Base-by-base conservation (phyloP, 768 basidiomycete genomes). In the Exsudoporus frostii region DNA sequence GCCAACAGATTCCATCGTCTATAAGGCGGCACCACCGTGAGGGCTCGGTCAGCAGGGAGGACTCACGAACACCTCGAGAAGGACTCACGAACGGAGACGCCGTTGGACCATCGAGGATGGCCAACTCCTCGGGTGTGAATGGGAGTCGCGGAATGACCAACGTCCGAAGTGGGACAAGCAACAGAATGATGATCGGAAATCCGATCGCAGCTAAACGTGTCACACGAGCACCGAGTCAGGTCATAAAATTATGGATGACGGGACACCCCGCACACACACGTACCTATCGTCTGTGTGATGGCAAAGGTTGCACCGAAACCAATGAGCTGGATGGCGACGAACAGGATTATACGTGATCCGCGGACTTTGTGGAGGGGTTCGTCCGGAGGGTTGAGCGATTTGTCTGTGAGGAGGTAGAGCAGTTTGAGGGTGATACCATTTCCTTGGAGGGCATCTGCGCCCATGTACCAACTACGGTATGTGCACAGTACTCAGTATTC, bases 241-340 rank as follows among this genome's bases (percentile, higher is more conserved):
- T 25, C 40, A 41, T 41, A 30, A 30, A 30, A 8, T 27, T 2
- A 27, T 9, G 27, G 20, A 22, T 39, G 22, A 20, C 19, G 10
- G 11, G 19, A 38, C 19, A 2, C 15, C 4, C 17, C 15, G n/a
- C n/a, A n/a, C 10, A 1, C 13, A 30, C 5, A 65, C 77, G 30
- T 56, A 90, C 90, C 90, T 54, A 88, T 83, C 1, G 92, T 95
- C 65, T 97, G 93, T 0, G 90, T 92, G 56, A 97, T 84, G 8
- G 90, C 89, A 67, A 96, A 92, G 0, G 93, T 93, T 3, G 84
- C 85, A 0, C 86, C 92, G 61, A 97, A 98, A 3, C 86, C 91
- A 7, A 86, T 58, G 30, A 96, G 79, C 67, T 97, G 90, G 33
- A 95, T 74, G 15, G 71, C 68, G 5, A 92, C 69, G 68, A 91